Evolutionary conservation across 805 yeast genomes (phyloP), one percentile per base, ranked within the genome.

Genomic region (Yamadazyma paraphyllophila): DNA sequence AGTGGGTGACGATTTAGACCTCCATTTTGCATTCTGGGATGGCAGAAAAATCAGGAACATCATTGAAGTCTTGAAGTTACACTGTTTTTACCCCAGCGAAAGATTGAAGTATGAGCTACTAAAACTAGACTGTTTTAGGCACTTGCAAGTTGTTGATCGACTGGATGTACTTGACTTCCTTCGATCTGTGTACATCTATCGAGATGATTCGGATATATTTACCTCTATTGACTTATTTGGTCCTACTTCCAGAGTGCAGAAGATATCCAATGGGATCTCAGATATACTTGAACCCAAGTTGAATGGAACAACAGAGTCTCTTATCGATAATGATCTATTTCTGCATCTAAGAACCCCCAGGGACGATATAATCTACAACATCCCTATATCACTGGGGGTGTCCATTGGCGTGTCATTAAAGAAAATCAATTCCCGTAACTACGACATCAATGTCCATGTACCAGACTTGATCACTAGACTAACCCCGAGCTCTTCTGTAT

Each of bases 401-500:
- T 36, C 41, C 12, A 13, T 67, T 45, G 76, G 65, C 1, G 49
- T 73, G 1, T 74, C 79, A 1, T 43, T 73, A 27, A 69, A 63
- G 37, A 63, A 64, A 41, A 48, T 65, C 38, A 70, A 66, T 49
- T 50, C 70, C 9, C 52, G 76, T 33, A 66, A 65, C 43, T 63
- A 66, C 45, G 38, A 49, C 4, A 41, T 74, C 9, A 65, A 69
- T 43, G 45, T 75, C 7, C 79, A 75, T 51, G 51, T 75, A 7
- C 74, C 77, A 3, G 79, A 75, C 51, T 43, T 71, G 4, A 65
- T 66, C 8, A 56, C 74, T 1, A 62, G 55, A 39, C 30, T 73
- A 4, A 15, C 61, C 2, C 77, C 77, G 1, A 52, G 50, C 16
- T 54, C 62, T 17, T 42, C 47, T 4, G 30, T 58, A 2, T 59